Conservation (phyloP, 1,284 basidiomycete genomes). For the Coniophora puteana region DNA sequence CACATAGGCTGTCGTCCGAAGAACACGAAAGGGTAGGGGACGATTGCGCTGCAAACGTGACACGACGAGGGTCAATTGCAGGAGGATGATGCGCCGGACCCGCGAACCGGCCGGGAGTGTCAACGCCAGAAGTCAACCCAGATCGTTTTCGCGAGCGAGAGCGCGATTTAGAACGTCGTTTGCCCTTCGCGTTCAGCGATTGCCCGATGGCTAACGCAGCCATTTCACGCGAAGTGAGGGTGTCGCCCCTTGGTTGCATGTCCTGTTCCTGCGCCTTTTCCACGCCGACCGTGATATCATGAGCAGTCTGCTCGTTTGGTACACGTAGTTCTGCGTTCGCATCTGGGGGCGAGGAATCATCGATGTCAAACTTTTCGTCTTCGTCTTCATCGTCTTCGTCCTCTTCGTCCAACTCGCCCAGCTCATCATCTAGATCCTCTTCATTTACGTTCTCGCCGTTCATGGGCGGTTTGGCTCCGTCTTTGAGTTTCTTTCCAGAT, state of each 20-base stretch:
- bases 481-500: constrained; percentile 23
- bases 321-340: constrained; percentile 23
- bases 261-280: constrained; percentile 30
- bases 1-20: constrained; percentile 27
- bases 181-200: constrained; percentile 27
- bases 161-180: constrained; percentile 36
- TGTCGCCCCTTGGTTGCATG: constrained; percentile 24
- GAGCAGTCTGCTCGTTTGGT: constrained; percentile 15
- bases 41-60: constrained; percentile 40
- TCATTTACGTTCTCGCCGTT: constrained; percentile 10
- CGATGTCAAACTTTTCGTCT: constrained; percentile 86
- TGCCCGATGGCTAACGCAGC: constrained; percentile 33
- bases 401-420: constrained; percentile 40
- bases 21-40: constrained; percentile 36
- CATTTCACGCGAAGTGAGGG: constrained; percentile 23
- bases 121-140: constrained; percentile 57
- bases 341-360: constrained; percentile 71
- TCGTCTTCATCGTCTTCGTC: constrained; percentile 56
- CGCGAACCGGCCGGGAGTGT: constrained; percentile 76
- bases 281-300: constrained; percentile 17
- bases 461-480: too few relatives aligned
- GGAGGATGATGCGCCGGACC: constrained; percentile 60
- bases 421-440: constrained; percentile 29
- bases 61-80: constrained; percentile 44
- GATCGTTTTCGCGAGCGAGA: constrained; percentile 36